A percentile compares a stretch with the other conserved stretches of the same genome.
phyloP scores from a whole-genome alignment of 805 yeast genomes.

The Saturnispora serradocipensis region DNA sequence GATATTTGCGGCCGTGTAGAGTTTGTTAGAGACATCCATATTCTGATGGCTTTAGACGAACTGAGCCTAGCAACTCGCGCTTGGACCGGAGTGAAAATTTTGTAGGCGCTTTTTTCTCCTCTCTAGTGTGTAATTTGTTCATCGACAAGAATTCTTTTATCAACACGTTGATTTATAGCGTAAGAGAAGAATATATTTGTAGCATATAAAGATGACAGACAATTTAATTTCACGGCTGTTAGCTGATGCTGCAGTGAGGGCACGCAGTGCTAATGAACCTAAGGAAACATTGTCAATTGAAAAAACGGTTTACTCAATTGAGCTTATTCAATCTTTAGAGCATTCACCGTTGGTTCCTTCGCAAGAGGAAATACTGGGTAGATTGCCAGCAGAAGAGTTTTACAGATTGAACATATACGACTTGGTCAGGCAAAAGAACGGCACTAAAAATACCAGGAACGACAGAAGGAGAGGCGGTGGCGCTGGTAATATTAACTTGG shows the following conservation, averaged over 20 bases:
- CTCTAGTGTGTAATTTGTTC: background rate
- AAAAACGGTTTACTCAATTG: background rate
- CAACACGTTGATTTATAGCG: background rate
- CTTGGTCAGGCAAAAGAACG: background rate
- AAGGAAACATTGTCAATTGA: background rate
- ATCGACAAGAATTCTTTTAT: background rate
- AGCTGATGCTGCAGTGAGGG: slow-evolving; percentile 28
- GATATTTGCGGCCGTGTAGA: background rate
- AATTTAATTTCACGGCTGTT: slow-evolving; percentile 24
- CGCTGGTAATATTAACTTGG: slow-evolving; percentile 4
- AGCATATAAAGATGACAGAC: slow-evolving; percentile 8
- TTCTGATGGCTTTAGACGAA: background rate
- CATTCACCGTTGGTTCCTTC: slow-evolving; percentile 10
- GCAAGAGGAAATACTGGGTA: slow-evolving; percentile 16
- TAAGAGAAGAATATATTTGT: background rate
- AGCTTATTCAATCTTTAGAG: slow-evolving; percentile 4
- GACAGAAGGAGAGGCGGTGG: slow-evolving; percentile 3
- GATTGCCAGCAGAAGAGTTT: slow-evolving; percentile 39
- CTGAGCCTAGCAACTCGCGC: slow-evolving; percentile 8
- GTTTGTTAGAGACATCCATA: slow-evolving; percentile 2
- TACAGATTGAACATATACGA: slow-evolving; percentile 32
- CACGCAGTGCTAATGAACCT: slow-evolving; percentile 17
- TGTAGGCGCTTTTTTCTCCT: background rate
- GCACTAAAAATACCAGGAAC: background rate
- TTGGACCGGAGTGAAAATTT: slow-evolving; percentile 9